Evolutionary conservation across 2,329 filamentous ascomycete genomes (phyloP).

Genomic region (Apiospora rasikravindrae): DNA sequence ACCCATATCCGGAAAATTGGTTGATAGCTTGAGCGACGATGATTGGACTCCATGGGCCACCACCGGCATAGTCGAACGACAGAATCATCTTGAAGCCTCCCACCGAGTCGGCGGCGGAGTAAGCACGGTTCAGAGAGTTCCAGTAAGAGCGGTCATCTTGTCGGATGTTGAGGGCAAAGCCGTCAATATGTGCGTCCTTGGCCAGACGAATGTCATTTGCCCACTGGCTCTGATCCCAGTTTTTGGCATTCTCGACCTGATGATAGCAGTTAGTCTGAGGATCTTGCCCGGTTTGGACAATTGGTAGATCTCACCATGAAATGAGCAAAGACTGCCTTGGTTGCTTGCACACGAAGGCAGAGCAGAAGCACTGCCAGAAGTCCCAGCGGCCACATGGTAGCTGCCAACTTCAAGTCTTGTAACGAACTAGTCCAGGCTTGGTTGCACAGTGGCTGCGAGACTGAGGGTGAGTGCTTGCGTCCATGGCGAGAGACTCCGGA

Average conservation of each 20-base stretch:
- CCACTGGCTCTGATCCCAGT: too few relatives aligned
- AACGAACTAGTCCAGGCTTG: too few relatives aligned
- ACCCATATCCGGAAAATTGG: too few relatives aligned
- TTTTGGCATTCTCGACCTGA: too few relatives aligned
- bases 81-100: conserved; percentile 44
- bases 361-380: too few relatives aligned
- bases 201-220: conserved; percentile 39
- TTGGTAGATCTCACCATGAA: conserved; percentile 25
- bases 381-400: too few relatives aligned
- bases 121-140: conserved; percentile 32
- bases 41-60: conserved; percentile 36
- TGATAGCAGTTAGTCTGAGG: neutral
- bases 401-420: too few relatives aligned
- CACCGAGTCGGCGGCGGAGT: conserved; percentile 30
- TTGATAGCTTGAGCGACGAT: neutral
- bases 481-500: too few relatives aligned
- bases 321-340: conserved; percentile 27
- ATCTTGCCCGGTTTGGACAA: conserved; percentile 22
- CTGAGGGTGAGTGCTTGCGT: too few relatives aligned
- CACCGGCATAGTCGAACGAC: conserved; percentile 47
- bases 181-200: conserved; percentile 45
- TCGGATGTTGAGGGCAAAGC: conserved; percentile 48
- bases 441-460: too few relatives aligned
- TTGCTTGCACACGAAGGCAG: too few relatives aligned
- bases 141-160: conserved; percentile 26